Percentiles rank a stretch among this genome's conserved stretches.
Evolutionary conservation across 257 asterid species (phyloP).

Genomic region (Nemophila menziesii): DNA sequence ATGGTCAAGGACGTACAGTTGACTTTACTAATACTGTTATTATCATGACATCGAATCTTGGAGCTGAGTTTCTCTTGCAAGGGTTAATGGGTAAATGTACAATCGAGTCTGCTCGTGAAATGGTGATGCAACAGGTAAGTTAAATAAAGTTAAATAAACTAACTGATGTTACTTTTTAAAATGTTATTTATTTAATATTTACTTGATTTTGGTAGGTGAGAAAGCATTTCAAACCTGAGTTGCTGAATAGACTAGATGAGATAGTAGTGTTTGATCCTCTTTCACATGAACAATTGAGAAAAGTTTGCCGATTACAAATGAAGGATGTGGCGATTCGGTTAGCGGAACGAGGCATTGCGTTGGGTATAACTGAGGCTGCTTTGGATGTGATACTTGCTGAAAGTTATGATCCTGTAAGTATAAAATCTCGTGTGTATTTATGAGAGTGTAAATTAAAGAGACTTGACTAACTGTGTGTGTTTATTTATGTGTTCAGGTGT

Average conservation of each 20-base stretch:
- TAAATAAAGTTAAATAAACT: neutral
- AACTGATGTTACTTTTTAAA: too few relatives aligned
- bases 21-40: slow-evolving; percentile 76
- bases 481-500: slow-evolving; percentile 49
- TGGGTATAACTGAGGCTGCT: slow-evolving; percentile 70
- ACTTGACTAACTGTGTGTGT: neutral
- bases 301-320: slow-evolving; percentile 69
- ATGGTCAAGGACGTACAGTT: slow-evolving; percentile 86
- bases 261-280: slow-evolving; percentile 86
- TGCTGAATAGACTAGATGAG: slow-evolving; percentile 76
- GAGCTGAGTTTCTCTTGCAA: slow-evolving; percentile 56
- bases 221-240: slow-evolving; percentile 87
- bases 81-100: slow-evolving; percentile 62
- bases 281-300: slow-evolving; percentile 67
- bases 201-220: too few relatives aligned
- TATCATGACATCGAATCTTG: slow-evolving; percentile 89
- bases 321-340: slow-evolving; percentile 72
- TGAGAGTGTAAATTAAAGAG: too few relatives aligned
- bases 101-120: slow-evolving; percentile 65
- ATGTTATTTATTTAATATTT: too few relatives aligned
- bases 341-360: slow-evolving; percentile 82
- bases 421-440: neutral
- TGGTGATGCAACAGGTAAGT: slow-evolving; percentile 79
- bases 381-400: slow-evolving; percentile 55
- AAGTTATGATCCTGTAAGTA: slow-evolving; percentile 79